Base-by-base conservation (phyloP, 2,329 filamentous ascomycete species). In the Apiospora aurea region DNA sequence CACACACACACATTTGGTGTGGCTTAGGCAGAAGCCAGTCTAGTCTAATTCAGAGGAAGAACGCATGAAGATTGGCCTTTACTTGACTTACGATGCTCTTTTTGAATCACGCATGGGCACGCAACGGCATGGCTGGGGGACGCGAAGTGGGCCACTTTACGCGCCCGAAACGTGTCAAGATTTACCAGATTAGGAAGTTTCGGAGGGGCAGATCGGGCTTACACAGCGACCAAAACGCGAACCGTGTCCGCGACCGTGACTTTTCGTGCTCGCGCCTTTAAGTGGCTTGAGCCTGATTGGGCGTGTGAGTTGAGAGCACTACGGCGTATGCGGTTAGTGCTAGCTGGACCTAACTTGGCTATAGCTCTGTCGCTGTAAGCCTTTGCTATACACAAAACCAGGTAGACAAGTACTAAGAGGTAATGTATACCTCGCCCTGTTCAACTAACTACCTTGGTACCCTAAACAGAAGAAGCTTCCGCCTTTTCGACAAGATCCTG, bases 81-180 rank as follows among this genome's bases (percentile, higher is more conserved):
- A 38, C 24, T 64, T 64, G 57, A 64, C 34, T 64, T 34, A 64
- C 57, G 57, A 64, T 41, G 57, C 18, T 41, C 57, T 34, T 64
- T 64, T 64, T 41, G 57, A 64, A 41, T 41, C 57, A 41, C 57
- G 57, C 34, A n/a, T 41, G 57, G 29, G n/a, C 29, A n/a, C 29
- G 57, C 57, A 64, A 64, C 41, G 57, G 41, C 57, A 64, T 41
- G 57, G 57, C 57, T 64, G 57, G 57, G 53, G 57, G 57, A 64
- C 10, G 57, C 57, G 34, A 41, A n/a, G 57, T 64, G 57, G 57
- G 57, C 57, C 57, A 64, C 57, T 64, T 64, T 64, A 64, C 57
- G 57, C 57, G 57, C 57, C 29, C 57, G 57, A 64, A 64, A 64
- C 57, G 57, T 64, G 57, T 64, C 21, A 41, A 64, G 34, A 64